Evolutionary conservation across 257 asterid genomes (phyloP).

Genomic region (Solanum arcanum): DNA sequence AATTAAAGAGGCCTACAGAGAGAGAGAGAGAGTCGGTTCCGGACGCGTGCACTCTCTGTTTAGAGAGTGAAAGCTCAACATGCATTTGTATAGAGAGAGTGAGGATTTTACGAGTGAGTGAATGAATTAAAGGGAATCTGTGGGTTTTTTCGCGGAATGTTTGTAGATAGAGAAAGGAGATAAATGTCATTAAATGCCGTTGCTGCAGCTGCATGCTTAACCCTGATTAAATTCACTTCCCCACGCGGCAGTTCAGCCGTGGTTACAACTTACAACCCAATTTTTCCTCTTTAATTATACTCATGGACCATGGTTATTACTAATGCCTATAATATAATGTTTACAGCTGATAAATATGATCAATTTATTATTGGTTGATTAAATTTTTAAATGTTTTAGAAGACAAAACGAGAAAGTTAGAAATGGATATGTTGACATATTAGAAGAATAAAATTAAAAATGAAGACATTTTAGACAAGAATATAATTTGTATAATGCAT

Average conservation of each 20-base stretch:
- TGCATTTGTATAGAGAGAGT: background rate
- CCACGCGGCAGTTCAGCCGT: background rate
- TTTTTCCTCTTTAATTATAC: background rate
- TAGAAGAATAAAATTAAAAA: background rate
- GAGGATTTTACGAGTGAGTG: background rate
- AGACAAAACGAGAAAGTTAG: background rate
- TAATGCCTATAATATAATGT: background rate
- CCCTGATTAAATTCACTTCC: background rate
- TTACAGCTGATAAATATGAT: background rate
- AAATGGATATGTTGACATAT: background rate
- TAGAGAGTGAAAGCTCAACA: background rate
- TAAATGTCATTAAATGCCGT: background rate
- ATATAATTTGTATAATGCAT: background rate
- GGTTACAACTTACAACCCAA: background rate
- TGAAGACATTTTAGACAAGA: background rate
- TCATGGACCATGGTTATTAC: background rate
- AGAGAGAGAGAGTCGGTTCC: background rate
- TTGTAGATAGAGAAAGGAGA: background rate
- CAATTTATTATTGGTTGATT: background rate
- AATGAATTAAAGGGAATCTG: background rate
- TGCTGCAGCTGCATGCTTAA: background rate
- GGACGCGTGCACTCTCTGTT: background rate
- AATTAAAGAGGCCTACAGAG: background rate
- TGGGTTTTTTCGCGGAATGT: background rate
- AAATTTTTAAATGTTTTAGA: rapidly evolving